Evolutionary conservation across 2,329 filamentous ascomycete genomes (phyloP).

Genomic region (Chaetomiaceae sp.): DNA sequence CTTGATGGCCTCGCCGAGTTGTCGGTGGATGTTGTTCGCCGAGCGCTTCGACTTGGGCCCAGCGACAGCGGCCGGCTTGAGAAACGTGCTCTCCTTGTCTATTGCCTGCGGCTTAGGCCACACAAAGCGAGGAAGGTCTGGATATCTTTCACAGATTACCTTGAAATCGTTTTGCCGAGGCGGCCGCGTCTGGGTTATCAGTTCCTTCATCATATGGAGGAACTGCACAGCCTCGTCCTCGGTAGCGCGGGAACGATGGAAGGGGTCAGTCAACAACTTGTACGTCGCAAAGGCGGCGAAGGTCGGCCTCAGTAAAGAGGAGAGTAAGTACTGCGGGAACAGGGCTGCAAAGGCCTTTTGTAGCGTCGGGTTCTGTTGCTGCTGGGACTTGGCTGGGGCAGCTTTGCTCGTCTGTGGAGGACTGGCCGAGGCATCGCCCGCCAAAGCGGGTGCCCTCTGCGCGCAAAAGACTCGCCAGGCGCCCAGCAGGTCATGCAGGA

Average conservation of each 20-base stretch:
- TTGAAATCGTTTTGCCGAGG: slow-evolving; percentile 14
- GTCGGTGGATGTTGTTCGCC: slow-evolving; percentile 20
- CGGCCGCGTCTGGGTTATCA: slow-evolving; percentile 16
- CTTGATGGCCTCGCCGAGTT: slow-evolving; percentile 28
- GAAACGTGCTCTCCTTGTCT: neutral
- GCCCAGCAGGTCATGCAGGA: slow-evolving; percentile 37
- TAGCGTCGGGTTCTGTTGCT: slow-evolving; percentile 21
- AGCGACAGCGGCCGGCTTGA: neutral
- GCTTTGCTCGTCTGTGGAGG: neutral
- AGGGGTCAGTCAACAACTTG: slow-evolving; percentile 34
- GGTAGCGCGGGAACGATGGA: slow-evolving; percentile 18
- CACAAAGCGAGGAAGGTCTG: slow-evolving; percentile 18
- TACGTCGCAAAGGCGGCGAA: slow-evolving; percentile 37
- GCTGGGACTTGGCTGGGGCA: neutral
- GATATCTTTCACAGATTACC: slow-evolving; percentile 20
- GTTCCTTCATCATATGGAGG: slow-evolving; percentile 22
- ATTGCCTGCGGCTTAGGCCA: neutral
- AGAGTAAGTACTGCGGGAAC: slow-evolving; percentile 32
- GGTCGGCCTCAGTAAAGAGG: slow-evolving; percentile 27
- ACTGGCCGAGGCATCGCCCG: neutral
- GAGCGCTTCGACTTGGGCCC: neutral
- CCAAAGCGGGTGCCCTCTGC: slow-evolving; percentile 24
- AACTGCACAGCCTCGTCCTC: slow-evolving; percentile 26
- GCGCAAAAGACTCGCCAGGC: slow-evolving; percentile 38
- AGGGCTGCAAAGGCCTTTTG: slow-evolving; percentile 30